phyloP scores from a whole-genome alignment of 768 basidiomycete genomes.

The Pulveroboletus sp. region DNA sequence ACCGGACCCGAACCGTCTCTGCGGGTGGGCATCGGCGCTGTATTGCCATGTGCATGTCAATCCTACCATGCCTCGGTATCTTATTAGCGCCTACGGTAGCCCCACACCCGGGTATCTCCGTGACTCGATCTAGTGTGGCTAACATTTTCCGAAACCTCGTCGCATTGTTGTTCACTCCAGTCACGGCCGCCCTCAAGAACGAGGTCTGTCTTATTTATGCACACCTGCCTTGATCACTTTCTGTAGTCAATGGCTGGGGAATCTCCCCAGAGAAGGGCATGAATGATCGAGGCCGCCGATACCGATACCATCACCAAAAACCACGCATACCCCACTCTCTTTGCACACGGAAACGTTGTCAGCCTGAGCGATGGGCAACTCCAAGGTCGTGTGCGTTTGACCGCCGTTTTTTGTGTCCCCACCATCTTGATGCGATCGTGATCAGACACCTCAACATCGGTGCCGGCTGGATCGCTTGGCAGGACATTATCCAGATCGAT shows the following conservation, averaged over 20 bases:
- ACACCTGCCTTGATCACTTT: background rate
- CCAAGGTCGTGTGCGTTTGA: constrained; percentile 82
- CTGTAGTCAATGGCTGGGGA: constrained; percentile 80
- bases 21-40: too few relatives aligned
- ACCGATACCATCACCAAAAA: constrained; percentile 86
- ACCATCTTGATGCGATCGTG: background rate
- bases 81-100: too few relatives aligned
- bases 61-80: too few relatives aligned
- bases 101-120: constrained; percentile 10
- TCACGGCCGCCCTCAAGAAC: constrained; percentile 64
- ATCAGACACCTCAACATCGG: constrained; percentile 91
- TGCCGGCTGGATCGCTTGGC: constrained; percentile 94
- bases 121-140: background rate
- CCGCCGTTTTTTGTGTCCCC: background rate
- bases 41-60: too few relatives aligned
- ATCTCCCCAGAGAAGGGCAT: constrained; percentile 61
- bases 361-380: constrained; percentile 94
- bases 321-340: constrained; percentile 66
- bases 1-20: too few relatives aligned
- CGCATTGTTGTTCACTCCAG: too few relatives aligned
- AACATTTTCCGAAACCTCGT: background rate
- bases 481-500: constrained; percentile 95
- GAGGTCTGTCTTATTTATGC: constrained; percentile 88
- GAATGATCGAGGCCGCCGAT: constrained; percentile 78
- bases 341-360: constrained; percentile 86